Conservation (phyloP, 192 early-diverging fungal genomes). For the Coemansia sp. region DNA sequence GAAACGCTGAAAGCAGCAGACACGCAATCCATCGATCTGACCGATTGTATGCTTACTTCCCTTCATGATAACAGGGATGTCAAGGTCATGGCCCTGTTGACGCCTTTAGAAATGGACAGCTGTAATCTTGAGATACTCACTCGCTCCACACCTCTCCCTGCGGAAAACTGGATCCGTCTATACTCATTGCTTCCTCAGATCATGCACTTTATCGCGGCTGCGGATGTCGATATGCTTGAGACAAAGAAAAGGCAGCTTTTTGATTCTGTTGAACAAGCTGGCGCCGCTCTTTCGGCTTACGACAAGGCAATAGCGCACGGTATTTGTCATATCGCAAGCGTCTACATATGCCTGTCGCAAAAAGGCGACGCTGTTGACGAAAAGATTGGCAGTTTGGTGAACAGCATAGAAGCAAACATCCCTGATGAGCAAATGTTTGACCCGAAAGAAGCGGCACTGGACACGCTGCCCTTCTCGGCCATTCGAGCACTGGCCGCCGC, state of each 20-base stretch:
- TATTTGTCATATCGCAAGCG: slow-evolving; percentile 11
- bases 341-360: slow-evolving; percentile 22
- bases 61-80: slow-evolving; percentile 73
- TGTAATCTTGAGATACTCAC: slow-evolving; percentile 49
- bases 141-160: slow-evolving; percentile 33
- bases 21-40: slow-evolving; percentile 55
- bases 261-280: slow-evolving; percentile 1
- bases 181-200: slow-evolving; percentile 44
- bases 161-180: slow-evolving; percentile 21
- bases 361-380: slow-evolving; percentile 18
- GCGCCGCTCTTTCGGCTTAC: slow-evolving; percentile 14
- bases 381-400: slow-evolving; percentile 17
- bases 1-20: slow-evolving; percentile 60
- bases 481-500: slow-evolving; percentile 21
- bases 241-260: slow-evolving; percentile 14
- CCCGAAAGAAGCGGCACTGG: slow-evolving; percentile 5
- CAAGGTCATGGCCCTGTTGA: slow-evolving; percentile 57
- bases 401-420: slow-evolving; percentile 15
- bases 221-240: slow-evolving; percentile 24
- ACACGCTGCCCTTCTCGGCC: slow-evolving; percentile 5
- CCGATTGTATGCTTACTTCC: slow-evolving; percentile 45
- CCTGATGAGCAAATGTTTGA: slow-evolving; percentile 5
- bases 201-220: slow-evolving; percentile 35
- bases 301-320: slow-evolving; percentile 32
- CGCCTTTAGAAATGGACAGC: slow-evolving; percentile 17